phyloP scores from a whole-genome alignment of 2,329 filamentous ascomycete species.

The Fusarium vanettenii region DNA sequence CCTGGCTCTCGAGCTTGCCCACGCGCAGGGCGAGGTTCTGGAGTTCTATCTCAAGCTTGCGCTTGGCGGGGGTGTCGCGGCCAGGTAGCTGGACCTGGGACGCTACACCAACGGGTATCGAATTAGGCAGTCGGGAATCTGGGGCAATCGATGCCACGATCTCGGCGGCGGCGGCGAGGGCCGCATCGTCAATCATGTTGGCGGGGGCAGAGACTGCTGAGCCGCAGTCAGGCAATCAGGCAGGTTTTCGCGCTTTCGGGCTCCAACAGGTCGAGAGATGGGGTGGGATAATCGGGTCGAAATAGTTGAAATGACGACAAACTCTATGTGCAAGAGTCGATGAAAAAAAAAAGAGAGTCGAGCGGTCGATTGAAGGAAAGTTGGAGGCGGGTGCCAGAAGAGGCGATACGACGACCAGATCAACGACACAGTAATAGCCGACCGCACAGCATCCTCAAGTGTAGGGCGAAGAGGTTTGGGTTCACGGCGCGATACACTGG shows the following conservation, averaged over 20 bases:
- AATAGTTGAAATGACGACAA: not conserved
- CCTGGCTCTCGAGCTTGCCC: slow-evolving; percentile 84
- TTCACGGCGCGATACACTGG: slow-evolving; percentile 22
- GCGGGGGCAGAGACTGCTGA: slow-evolving; percentile 38
- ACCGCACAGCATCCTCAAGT: slow-evolving; percentile 37
- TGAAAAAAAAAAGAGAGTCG: not conserved
- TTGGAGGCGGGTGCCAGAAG: slow-evolving; percentile 10
- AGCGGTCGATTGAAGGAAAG: slow-evolving; percentile 6
- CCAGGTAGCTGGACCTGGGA: slow-evolving; percentile 79
- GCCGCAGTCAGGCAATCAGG: slow-evolving; percentile 42
- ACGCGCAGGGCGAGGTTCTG: slow-evolving; percentile 81
- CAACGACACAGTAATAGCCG: slow-evolving; percentile 30
- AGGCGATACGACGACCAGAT: slow-evolving; percentile 26
- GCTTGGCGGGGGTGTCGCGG: slow-evolving; percentile 78
- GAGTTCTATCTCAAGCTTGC: slow-evolving; percentile 84
- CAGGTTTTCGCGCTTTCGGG: slow-evolving; percentile 1
- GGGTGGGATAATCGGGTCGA: slow-evolving; percentile 4
- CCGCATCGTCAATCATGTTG: slow-evolving; percentile 65
- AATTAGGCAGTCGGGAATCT: slow-evolving; percentile 53
- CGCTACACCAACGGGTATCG: slow-evolving; percentile 55
- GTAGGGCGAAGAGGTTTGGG: slow-evolving; percentile 9
- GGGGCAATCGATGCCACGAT: slow-evolving; percentile 65
- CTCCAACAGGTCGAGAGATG: slow-evolving; percentile 17
- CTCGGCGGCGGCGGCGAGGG: slow-evolving; percentile 64
- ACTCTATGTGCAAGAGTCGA: slow-evolving; percentile 13